Evolutionary conservation across 257 asterid genomes (phyloP).

Genomic region (Fraxinus americana): DNA sequence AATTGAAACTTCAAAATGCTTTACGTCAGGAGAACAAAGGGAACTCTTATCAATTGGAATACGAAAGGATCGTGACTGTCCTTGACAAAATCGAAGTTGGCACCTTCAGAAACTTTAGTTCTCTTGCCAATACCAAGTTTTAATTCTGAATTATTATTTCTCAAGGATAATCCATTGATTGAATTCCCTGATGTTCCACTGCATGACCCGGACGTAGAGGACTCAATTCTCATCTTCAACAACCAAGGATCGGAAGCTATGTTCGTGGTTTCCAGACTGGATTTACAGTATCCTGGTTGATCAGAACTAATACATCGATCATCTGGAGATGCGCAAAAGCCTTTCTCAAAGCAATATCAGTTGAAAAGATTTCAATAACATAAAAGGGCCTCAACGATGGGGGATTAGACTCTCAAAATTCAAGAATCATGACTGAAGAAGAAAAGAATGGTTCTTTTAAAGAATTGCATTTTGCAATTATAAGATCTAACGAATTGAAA

Average conservation of each 20-base stretch:
- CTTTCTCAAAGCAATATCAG: constrained; percentile 47
- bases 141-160: constrained; percentile 33
- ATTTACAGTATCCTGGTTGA: constrained; percentile 33
- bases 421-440: no score
- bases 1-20: no score
- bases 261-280: constrained; percentile 39
- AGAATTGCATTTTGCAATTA: no score
- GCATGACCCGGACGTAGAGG: constrained; percentile 55
- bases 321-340: constrained; percentile 36
- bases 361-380: no score
- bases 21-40: no score
- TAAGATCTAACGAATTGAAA: no score
- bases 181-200: constrained; percentile 48
- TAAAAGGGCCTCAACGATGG: no score
- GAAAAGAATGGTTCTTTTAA: no score
- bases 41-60: no score
- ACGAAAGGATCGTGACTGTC: constrained; percentile 80
- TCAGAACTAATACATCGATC: constrained; percentile 33
- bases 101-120: constrained; percentile 23
- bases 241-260: constrained; percentile 47
- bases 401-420: no score
- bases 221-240: constrained; percentile 58
- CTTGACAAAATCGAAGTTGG: constrained; percentile 38
- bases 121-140: constrained; percentile 34
- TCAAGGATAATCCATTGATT: constrained; percentile 25